Evolutionary conservation across 1,139 yeast genomes (phyloP).

Genomic region (Geotrichum candidum): DNA sequence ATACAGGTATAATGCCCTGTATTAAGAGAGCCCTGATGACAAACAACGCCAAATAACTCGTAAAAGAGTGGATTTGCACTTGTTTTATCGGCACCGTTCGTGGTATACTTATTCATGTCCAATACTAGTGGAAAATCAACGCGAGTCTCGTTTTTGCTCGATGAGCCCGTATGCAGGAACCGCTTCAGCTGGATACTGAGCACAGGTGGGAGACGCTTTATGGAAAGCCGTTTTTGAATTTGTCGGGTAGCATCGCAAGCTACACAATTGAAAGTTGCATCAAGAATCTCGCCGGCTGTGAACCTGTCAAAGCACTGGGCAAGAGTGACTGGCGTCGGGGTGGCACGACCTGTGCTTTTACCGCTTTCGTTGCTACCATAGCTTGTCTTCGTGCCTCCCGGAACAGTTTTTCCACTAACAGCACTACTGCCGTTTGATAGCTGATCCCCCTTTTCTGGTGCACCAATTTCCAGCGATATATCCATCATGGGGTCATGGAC

Average conservation of each 20-base stretch:
- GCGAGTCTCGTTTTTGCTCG: conserved; percentile 70
- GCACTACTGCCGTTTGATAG: not conserved
- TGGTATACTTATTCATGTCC: conserved; percentile 60
- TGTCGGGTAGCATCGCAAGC: conserved; percentile 55
- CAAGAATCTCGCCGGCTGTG: conserved; percentile 71
- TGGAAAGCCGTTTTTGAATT: conserved; percentile 65
- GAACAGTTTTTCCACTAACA: conserved; percentile 7
- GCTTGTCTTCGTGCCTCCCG: not conserved
- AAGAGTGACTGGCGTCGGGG: conserved; percentile 30
- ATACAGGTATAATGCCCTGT: conserved; percentile 91
- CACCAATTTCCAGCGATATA: conserved; percentile 58
- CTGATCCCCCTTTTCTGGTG: not conserved
- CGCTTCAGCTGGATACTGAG: conserved; percentile 80
- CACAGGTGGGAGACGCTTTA: conserved; percentile 68
- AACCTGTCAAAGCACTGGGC: conserved; percentile 68
- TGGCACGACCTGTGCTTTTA: not conserved
- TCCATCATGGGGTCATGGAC: conserved; percentile 82
- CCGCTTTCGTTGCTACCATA: not conserved
- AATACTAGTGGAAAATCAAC: conserved; percentile 67
- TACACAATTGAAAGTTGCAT: conserved; percentile 64
- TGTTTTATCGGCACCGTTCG: conserved; percentile 20
- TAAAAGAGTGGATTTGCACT: conserved; percentile 41
- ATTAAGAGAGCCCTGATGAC: conserved; percentile 87
- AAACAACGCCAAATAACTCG: conserved; percentile 79
- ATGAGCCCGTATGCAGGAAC: conserved; percentile 69